Conservation (phyloP, 495 filamentous ascomycete genomes). For the Neurospora sp. region DNA sequence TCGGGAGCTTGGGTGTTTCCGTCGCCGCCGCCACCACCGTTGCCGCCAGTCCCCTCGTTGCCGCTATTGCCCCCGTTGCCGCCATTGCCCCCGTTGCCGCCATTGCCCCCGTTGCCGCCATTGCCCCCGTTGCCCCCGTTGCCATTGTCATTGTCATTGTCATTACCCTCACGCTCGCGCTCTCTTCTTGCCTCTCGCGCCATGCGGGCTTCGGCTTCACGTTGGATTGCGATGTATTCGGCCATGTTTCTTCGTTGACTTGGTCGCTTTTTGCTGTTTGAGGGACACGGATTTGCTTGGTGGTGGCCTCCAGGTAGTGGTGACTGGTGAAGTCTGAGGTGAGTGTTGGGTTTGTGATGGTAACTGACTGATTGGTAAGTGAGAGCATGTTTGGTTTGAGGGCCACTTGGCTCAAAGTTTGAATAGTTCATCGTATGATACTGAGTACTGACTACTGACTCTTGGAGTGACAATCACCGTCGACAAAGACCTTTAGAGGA, state of each 20-base stretch:
- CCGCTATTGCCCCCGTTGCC: no score
- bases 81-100: no score
- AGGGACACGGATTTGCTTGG: background rate
- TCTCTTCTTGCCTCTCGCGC: background rate
- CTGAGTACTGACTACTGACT: background rate
- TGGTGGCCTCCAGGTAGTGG: background rate
- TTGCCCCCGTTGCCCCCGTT: no score
- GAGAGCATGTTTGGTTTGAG: background rate
- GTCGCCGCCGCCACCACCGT: background rate
- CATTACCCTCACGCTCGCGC: background rate
- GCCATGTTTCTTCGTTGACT: background rate
- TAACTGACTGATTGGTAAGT: background rate
- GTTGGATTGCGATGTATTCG: background rate
- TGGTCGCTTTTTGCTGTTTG: background rate
- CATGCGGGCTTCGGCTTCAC: background rate
- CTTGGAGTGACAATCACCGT: background rate
- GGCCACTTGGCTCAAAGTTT: background rate
- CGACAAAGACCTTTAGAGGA: background rate
- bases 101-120: no score
- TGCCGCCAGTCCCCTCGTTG: no score
- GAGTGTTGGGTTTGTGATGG: background rate
- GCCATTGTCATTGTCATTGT: background rate
- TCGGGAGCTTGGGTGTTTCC: background rate
- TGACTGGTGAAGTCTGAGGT: background rate
- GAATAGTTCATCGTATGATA: background rate